Evolutionary conservation across 441 rosid genomes (phyloP).

Genomic region (Oxalis stricta): DNA sequence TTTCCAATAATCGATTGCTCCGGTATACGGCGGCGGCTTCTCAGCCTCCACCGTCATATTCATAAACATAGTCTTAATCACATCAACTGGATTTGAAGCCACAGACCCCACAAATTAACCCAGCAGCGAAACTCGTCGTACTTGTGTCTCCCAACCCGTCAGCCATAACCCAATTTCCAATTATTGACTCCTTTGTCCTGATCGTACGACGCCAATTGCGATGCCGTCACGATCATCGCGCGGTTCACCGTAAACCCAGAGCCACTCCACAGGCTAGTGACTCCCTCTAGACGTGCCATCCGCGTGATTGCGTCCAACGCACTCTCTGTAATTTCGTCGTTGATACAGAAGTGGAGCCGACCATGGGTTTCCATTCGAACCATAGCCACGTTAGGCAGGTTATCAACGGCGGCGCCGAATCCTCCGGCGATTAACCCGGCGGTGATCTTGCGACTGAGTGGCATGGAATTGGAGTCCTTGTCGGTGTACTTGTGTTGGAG

Average conservation of each 20-base stretch:
- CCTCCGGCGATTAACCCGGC: constrained; percentile 70
- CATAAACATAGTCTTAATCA: constrained; percentile 79
- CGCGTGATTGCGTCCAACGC: constrained; percentile 46
- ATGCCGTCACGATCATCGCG: constrained; percentile 76
- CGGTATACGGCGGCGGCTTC: constrained; percentile 37
- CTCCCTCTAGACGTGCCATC: constrained; percentile 59
- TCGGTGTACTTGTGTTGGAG: constrained; percentile 52
- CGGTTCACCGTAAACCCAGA: constrained; percentile 72
- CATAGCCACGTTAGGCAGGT: constrained; percentile 86
- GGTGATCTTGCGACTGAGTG: constrained; percentile 28
- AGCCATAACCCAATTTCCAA: constrained; percentile 31
- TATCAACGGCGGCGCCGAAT: constrained; percentile 65
- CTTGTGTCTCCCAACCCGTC: constrained; percentile 72
- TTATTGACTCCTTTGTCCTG: constrained; percentile 53
- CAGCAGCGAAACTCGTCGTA: constrained; percentile 67
- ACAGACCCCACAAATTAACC: constrained; percentile 71
- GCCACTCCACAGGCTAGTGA: constrained; percentile 62
- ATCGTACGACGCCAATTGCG: constrained; percentile 77
- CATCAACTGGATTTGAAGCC: constrained; percentile 80
- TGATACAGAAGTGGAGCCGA: constrained; percentile 37
- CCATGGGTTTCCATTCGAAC: constrained; percentile 89
- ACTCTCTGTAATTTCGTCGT: constrained; percentile 62
- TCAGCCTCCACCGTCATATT: constrained; percentile 68
- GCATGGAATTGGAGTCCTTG: constrained; percentile 30
- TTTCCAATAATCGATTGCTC: constrained; percentile 70